A percentile compares a stretch with the other conserved stretches of the same genome.
These are phyloP conservation scores for Kluyveromyces sp. DNA, from an alignment of 1,139 yeast genomes.

Conservation along the genomic window DNA sequence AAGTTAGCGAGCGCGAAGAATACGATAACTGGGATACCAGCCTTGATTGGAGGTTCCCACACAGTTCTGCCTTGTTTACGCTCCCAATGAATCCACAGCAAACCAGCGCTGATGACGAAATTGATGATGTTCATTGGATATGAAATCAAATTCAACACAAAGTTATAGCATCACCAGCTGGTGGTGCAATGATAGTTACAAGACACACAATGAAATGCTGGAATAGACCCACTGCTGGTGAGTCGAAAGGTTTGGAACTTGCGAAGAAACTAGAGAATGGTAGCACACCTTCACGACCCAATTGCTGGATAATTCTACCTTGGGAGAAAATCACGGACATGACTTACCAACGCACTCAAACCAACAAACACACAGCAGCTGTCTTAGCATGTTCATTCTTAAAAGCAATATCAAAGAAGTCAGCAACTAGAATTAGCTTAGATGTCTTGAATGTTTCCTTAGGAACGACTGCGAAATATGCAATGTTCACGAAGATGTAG, in stretches of 20 bases:
- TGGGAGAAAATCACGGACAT: constrained; percentile 72
- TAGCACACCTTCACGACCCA: constrained; percentile 63
- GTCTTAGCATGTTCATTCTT: constrained; percentile 52
- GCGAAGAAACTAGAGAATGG: constrained; percentile 58
- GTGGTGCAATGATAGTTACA: constrained; percentile 54
- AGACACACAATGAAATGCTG: constrained; percentile 48
- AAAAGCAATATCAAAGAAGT: constrained; percentile 65
- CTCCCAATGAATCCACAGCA: constrained; percentile 56
- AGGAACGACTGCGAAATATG: constrained; percentile 74
- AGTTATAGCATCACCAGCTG: constrained; percentile 76
- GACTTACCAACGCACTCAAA: constrained; percentile 67
- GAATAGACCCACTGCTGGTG: constrained; percentile 40
- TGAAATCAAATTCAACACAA: constrained; percentile 65
- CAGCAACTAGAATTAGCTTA: constrained; percentile 67
- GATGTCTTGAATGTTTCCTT: constrained; percentile 49
- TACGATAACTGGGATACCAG: constrained; percentile 52
- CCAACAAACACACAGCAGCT: constrained; percentile 70
- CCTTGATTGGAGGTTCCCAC: constrained; percentile 74
- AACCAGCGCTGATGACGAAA: constrained; percentile 64
- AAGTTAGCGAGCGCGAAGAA: constrained; percentile 64
- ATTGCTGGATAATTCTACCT: constrained; percentile 67
- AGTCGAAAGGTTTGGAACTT: constrained; percentile 47
- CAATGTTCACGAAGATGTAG: constrained; percentile 61
- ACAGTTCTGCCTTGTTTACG: constrained; percentile 42
- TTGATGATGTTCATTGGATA: constrained; percentile 70